Conservation (phyloP, 306 rosid species). For the Trichosanthes cucumerina region DNA sequence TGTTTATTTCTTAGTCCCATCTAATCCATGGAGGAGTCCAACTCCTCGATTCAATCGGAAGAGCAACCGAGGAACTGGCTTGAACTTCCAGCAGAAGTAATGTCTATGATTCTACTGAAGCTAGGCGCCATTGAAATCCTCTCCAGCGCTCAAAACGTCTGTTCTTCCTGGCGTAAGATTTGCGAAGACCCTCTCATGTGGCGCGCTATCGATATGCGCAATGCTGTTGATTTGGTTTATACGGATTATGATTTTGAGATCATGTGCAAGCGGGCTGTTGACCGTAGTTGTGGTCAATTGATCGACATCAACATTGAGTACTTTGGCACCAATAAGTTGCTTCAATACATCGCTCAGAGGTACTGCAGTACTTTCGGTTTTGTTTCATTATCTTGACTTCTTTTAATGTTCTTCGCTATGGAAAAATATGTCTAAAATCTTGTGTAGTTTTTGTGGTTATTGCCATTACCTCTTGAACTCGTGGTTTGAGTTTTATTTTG, state of each 20-base stretch:
- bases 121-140: constrained; percentile 30
- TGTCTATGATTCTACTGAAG: constrained; percentile 24
- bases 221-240: neutral
- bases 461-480: neutral
- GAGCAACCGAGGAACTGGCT: neutral
- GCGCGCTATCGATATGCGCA: constrained; percentile 40
- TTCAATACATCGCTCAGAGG: constrained; percentile 34
- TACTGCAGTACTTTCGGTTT: no score
- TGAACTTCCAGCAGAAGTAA: constrained; percentile 28
- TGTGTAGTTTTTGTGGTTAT: no score
- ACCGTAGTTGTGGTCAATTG: constrained; percentile 37
- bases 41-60: no score
- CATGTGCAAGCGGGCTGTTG: constrained; percentile 38
- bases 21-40: no score
- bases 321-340: constrained; percentile 3
- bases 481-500: no score
- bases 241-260: neutral
- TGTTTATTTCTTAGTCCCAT: no score
- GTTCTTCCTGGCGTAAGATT: constrained; percentile 41
- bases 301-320: neutral
- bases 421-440: no score
- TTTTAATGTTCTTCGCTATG: no score
- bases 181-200: constrained; percentile 41
- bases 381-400: no score
- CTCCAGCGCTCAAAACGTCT: constrained; percentile 24